Percentiles rank a stretch among this genome's conserved stretches.
Conservation (phyloP, 179 eudicot species). For the Beta lomatogona region DNA sequence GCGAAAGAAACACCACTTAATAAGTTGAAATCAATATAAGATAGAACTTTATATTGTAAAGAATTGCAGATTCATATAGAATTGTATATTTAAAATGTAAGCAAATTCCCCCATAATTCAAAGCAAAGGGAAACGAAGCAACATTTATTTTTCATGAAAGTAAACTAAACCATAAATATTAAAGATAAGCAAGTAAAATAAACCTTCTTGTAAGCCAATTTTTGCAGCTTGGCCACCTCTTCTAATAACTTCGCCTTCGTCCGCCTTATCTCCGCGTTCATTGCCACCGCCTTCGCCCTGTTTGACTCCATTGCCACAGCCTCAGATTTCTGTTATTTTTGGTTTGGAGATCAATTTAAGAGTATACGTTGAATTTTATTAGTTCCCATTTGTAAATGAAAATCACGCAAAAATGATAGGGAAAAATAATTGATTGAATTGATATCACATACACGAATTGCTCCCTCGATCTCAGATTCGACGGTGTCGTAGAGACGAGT, state of each 20-base stretch:
- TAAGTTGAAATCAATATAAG: too few relatives aligned
- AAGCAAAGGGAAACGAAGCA: too few relatives aligned
- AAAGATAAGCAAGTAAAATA: background rate
- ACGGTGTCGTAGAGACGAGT: conserved; percentile 71
- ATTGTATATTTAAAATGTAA: too few relatives aligned
- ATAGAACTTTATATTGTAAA: too few relatives aligned
- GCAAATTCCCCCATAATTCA: too few relatives aligned
- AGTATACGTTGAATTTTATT: background rate
- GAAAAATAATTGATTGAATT: background rate
- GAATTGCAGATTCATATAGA: too few relatives aligned
- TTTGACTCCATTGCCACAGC: conserved; percentile 61
- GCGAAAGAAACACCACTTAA: too few relatives aligned
- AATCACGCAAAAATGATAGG: background rate
- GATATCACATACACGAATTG: conserved; percentile 47
- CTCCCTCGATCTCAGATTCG: conserved; percentile 64
- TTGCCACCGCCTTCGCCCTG: conserved; percentile 75
- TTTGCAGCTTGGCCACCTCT: conserved; percentile 82
- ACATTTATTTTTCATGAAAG: too few relatives aligned
- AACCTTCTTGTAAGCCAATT: conserved; percentile 83
- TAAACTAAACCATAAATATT: background rate
- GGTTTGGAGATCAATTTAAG: background rate
- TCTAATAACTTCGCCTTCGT: conserved; percentile 76
- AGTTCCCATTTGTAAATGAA: background rate
- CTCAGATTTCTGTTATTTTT: conserved; percentile 65
- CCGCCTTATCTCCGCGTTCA: conserved; percentile 82